Percentiles rank a stretch among this genome's conserved stretches.
Conservation (phyloP, 371 early-diverging fungal genomes). For the Parasitella parasitica region DNA sequence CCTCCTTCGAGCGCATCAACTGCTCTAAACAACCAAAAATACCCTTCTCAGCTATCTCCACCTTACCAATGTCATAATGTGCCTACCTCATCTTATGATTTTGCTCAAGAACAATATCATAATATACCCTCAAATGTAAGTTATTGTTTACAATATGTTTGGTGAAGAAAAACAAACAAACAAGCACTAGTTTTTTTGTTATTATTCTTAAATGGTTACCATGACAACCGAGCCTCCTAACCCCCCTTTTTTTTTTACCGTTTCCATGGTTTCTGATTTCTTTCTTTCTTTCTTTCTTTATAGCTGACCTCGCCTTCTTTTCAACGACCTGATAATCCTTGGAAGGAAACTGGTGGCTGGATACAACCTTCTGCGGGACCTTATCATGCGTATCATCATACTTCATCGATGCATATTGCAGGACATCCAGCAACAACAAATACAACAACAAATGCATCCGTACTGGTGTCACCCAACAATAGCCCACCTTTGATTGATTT, state of each 20-base stretch:
- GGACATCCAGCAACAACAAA: conserved; percentile 6
- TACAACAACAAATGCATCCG: conserved; percentile 3
- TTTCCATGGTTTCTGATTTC: not conserved
- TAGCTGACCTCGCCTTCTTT: not conserved
- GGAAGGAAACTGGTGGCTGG: conserved; percentile 23
- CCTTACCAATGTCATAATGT: not conserved
- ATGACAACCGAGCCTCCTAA: not conserved
- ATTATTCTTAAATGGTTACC: not conserved
- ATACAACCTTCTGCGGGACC: conserved; percentile 8
- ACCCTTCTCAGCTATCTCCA: conserved; percentile 1
- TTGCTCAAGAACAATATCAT: not conserved
- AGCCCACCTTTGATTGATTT: conserved; percentile 5
- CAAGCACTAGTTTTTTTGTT: not conserved
- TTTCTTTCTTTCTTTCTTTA: not conserved
- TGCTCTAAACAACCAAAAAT: not conserved
- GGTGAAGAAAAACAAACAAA: conserved; percentile 4
- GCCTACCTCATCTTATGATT: not conserved
- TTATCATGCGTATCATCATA: conserved; percentile 2
- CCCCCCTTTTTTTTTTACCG: not conserved
- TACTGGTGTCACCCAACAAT: conserved; percentile 16
- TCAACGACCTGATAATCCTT: conserved; percentile 14
- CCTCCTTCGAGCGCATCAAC: not conserved
- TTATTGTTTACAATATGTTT: not conserved
- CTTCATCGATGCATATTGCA: conserved; percentile 10
- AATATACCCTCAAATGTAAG: conserved; percentile 9